Conservation (phyloP, 805 yeast species). For the Groenewaldozyma salmanticensis region DNA sequence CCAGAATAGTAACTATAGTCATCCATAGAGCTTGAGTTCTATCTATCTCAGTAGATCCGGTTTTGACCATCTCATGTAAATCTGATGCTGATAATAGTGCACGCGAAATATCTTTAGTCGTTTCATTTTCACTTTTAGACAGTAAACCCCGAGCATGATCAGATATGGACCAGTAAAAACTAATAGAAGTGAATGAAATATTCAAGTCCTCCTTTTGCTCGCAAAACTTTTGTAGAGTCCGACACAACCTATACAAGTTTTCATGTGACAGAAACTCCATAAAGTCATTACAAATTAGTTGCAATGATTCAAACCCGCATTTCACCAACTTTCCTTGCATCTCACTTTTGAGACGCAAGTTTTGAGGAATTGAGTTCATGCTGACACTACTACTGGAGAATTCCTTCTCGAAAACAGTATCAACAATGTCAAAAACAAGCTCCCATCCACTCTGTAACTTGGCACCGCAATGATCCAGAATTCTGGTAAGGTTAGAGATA, state of each 20-base stretch:
- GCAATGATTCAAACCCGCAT: slow-evolving; percentile 72
- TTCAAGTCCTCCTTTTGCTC: slow-evolving; percentile 66
- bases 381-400: not conserved
- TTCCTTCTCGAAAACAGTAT: slow-evolving; percentile 16
- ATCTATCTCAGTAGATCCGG: slow-evolving; percentile 9
- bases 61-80: slow-evolving; percentile 21
- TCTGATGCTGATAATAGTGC: slow-evolving; percentile 9
- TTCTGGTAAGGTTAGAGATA: slow-evolving; percentile 53
- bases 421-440: slow-evolving; percentile 48
- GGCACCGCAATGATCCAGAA: slow-evolving; percentile 73
- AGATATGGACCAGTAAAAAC: slow-evolving; percentile 87
- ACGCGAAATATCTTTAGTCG: slow-evolving; percentile 13
- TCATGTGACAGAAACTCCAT: slow-evolving; percentile 57
- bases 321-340: slow-evolving; percentile 45
- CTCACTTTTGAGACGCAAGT: slow-evolving; percentile 15
- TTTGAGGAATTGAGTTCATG: not conserved
- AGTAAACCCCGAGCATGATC: slow-evolving; percentile 45
- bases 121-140: slow-evolving; percentile 17
- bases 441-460: slow-evolving; percentile 61
- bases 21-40: slow-evolving; percentile 45
- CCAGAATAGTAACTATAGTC: slow-evolving; percentile 50
- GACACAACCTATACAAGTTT: slow-evolving; percentile 57
- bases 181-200: slow-evolving; percentile 82
- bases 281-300: slow-evolving; percentile 79
- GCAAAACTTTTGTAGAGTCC: slow-evolving; percentile 63